Evolutionary conservation across 164 flowering plant species (phyloP).

Genomic region (Pachysandra terminalis): DNA sequence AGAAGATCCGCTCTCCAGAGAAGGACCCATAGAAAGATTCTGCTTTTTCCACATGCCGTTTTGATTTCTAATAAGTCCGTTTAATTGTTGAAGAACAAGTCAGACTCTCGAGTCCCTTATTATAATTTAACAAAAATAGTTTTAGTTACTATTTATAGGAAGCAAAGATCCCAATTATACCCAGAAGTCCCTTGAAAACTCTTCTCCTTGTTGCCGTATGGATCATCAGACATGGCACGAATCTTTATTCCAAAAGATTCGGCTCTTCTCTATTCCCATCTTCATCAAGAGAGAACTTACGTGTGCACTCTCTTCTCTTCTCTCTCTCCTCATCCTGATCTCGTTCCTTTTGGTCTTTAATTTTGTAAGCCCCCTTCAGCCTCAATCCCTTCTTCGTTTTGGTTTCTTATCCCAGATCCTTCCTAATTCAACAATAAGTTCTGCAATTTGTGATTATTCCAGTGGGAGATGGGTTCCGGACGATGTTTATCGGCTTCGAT

Average conservation of each 20-base stretch:
- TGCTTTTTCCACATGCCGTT: too few relatives aligned
- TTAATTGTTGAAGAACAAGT: too few relatives aligned
- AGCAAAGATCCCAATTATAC: too few relatives aligned
- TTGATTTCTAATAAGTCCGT: too few relatives aligned
- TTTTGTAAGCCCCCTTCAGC: constrained; percentile 17
- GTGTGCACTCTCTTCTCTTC: constrained; percentile 19
- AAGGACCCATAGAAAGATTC: too few relatives aligned
- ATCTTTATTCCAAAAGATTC: constrained; percentile 10
- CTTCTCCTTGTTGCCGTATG: constrained; percentile 31
- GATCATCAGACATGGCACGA: constrained; percentile 24
- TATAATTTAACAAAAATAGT: too few relatives aligned
- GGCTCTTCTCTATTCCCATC: constrained; percentile 8
- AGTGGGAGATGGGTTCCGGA: constrained; percentile 62
- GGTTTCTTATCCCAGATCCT: constrained; percentile 17
- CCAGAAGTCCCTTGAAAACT: too few relatives aligned
- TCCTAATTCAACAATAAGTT: neutral
- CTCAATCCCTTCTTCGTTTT: too few relatives aligned
- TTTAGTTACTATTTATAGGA: too few relatives aligned
- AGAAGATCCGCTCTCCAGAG: too few relatives aligned
- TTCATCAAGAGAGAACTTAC: constrained; percentile 19
- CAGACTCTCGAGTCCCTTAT: too few relatives aligned
- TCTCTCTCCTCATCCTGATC: constrained; percentile 24
- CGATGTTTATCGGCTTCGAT: constrained; percentile 14
- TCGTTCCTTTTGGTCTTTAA: constrained; percentile 14
- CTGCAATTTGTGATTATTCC: constrained; percentile 45